Base-by-base conservation (phyloP, 106 monocot genomes). In the Narthecium ossifragum region DNA sequence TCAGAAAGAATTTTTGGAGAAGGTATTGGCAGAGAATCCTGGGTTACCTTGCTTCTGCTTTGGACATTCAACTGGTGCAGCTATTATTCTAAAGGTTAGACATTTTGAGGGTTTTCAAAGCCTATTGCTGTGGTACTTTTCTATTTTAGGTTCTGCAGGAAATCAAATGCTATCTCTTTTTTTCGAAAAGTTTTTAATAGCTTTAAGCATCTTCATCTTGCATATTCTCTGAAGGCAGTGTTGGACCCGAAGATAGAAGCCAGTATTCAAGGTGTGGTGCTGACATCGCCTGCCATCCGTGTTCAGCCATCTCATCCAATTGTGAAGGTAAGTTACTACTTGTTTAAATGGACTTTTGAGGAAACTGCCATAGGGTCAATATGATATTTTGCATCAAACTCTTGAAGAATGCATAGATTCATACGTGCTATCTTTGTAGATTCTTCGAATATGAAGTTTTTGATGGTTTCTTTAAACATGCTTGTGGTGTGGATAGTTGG, bases 41-140 rank as follows among this genome's bases (percentile, higher is more conserved):
- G 69, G 80, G 2, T 66, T 90, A 12, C 94, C 90, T 8, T 86
- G 86, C 51, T 98, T 90, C 71, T 79, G 70, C 51, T 90, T 84
- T 70, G 90, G 90, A 29, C 90, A 98, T 40, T 90, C 90, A 36
- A 90, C 90, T 17, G 94, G 94, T 59, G 96, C 65, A 51, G 83
- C 86, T 17, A 90, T 90, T 54, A 60, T 84, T 26, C 65, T 96
- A 8, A 94, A 93, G 89, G 93, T 82, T 63, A 37, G 48, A 10
- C 17, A 17, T 31, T 61, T 37, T 29, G 26, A 3, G 20, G n/a
- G 17, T 3, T 2, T 48, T 5, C 10, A 36, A 6, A 36, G 48
- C 6, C 17, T 6, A n/a, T 46, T 8, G 36, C 36, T 37, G 11
- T 37, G 36, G 36, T 37, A 37, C 11, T 37, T 37, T 11, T 37